phyloP scores from a whole-genome alignment of 2,329 filamentous ascomycete species.

The Alternaria angustiovoidea region DNA sequence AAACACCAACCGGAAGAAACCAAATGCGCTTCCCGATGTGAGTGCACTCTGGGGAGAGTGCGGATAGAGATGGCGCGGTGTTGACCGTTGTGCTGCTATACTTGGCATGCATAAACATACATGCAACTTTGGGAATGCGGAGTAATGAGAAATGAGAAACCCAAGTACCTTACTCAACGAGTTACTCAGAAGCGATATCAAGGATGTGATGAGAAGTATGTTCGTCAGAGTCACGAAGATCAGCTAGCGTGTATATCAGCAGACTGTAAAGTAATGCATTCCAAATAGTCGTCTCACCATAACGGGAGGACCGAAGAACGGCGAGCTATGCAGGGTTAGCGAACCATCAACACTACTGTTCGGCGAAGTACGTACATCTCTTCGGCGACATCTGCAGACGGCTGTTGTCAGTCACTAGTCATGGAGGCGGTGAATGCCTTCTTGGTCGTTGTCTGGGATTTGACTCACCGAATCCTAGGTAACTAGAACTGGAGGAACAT shows the following conservation, averaged over 20 bases:
- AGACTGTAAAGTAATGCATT: conserved; percentile 23
- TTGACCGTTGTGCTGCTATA: conserved; percentile 20
- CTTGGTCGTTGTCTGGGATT: neutral
- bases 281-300: conserved; percentile 53
- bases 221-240: conserved; percentile 80
- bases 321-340: conserved; percentile 52
- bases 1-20: conserved; percentile 4
- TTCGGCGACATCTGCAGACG: conserved; percentile 55
- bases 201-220: conserved; percentile 78
- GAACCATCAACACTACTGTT: neutral
- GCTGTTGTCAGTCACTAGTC: conserved; percentile 29
- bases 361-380: conserved; percentile 47
- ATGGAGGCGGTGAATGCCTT: conserved; percentile 14
- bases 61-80: conserved; percentile 32
- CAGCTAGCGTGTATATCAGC: conserved; percentile 56
- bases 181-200: conserved; percentile 81
- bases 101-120: conserved; percentile 30
- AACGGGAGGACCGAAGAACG: conserved; percentile 60
- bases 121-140: conserved; percentile 14
- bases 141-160: conserved; percentile 26
- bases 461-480: conserved; percentile 72
- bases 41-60: conserved; percentile 12
- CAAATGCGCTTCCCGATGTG: neutral
- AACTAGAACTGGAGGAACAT: conserved; percentile 61
- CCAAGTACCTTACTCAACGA: conserved; percentile 67